Percentiles rank a stretch among this genome's conserved stretches.
Conservation (phyloP, 345 rosid species). For the Stellera chamaejasme region DNA sequence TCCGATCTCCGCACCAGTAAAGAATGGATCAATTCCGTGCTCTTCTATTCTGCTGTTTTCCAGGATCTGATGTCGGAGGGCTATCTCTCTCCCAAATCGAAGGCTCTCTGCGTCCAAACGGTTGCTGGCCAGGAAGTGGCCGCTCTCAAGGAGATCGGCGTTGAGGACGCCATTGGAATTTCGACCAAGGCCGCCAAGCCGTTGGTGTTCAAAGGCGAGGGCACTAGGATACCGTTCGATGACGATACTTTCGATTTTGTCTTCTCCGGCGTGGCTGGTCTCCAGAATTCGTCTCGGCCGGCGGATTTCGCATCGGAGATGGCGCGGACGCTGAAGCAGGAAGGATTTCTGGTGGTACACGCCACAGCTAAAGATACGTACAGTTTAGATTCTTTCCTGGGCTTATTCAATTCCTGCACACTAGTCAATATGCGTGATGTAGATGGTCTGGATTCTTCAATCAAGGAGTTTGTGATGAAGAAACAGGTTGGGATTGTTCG, state of each 20-base stretch:
- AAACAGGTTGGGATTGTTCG: conserved; percentile 22
- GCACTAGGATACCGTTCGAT: conserved; percentile 32
- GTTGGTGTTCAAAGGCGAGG: conserved; percentile 30
- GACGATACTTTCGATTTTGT: conserved; percentile 43
- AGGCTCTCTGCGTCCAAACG: conserved; percentile 44
- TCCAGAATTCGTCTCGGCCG: conserved; percentile 29
- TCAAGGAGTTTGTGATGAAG: conserved; percentile 44
- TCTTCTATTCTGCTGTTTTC: conserved; percentile 49
- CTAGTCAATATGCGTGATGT: conserved; percentile 31
- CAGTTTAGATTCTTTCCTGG: conserved; percentile 61
- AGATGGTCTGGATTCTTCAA: conserved; percentile 29
- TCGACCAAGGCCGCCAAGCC: conserved; percentile 42
- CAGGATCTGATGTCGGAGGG: conserved; percentile 53
- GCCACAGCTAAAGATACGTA: conserved; percentile 52
- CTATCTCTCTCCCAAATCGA: conserved; percentile 28
- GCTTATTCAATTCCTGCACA: conserved; percentile 51
- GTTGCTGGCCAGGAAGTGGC: conserved; percentile 45
- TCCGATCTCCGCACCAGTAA: background rate
- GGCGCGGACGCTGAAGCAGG: conserved; percentile 47
- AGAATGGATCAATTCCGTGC: conserved; percentile 4
- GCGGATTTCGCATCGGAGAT: conserved; percentile 52
- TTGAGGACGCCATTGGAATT: conserved; percentile 40
- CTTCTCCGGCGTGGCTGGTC: conserved; percentile 41
- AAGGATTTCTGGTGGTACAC: conserved; percentile 51
- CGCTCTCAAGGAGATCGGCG: conserved; percentile 53